These are phyloP conservation scores for Mariannaea sp. DNA, from an alignment of 2,329 filamentous ascomycete genomes.

Conservation along the genomic window DNA sequence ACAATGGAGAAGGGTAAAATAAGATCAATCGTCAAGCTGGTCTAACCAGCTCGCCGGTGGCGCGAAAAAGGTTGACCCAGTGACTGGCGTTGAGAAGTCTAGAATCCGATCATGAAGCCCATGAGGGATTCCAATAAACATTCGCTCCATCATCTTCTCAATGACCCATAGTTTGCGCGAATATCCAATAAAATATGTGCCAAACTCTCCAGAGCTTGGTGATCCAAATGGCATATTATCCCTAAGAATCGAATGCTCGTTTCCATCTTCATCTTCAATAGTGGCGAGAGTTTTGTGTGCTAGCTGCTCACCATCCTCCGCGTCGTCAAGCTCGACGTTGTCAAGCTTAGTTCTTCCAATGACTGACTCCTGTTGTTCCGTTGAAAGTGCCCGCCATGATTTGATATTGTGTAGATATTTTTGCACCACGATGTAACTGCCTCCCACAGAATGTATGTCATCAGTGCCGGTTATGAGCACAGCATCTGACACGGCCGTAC, in stretches of 20 bases:
- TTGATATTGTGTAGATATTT: conserved; percentile 61
- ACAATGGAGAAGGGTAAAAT: no score
- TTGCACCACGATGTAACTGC: conserved; percentile 64
- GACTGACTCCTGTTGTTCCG: conserved; percentile 59
- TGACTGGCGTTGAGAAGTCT: conserved; percentile 58
- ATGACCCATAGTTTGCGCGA: conserved; percentile 59
- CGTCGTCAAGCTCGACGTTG: conserved; percentile 61
- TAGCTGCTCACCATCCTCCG: conserved; percentile 48
- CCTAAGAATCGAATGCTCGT: conserved; percentile 58
- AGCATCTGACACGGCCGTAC: conserved; percentile 47
- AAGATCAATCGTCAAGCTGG: conserved; percentile 9
- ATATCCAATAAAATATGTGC: conserved; percentile 64
- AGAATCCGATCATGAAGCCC: conserved; percentile 60
- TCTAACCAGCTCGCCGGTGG: conserved; percentile 38
- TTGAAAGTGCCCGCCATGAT: conserved; percentile 51
- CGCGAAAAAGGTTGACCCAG: conserved; percentile 59
- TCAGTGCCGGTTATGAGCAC: conserved; percentile 52
- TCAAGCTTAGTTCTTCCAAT: conserved; percentile 63
- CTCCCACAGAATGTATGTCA: conserved; percentile 46
- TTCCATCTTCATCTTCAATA: conserved; percentile 55
- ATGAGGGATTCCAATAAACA: conserved; percentile 60
- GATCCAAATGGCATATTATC: conserved; percentile 67
- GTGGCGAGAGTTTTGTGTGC: conserved; percentile 61
- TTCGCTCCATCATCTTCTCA: conserved; percentile 61
- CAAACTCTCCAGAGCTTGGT: conserved; percentile 55